Conservation (phyloP, 2,329 filamentous ascomycete genomes). For the Colletotrichum aenigma region DNA sequence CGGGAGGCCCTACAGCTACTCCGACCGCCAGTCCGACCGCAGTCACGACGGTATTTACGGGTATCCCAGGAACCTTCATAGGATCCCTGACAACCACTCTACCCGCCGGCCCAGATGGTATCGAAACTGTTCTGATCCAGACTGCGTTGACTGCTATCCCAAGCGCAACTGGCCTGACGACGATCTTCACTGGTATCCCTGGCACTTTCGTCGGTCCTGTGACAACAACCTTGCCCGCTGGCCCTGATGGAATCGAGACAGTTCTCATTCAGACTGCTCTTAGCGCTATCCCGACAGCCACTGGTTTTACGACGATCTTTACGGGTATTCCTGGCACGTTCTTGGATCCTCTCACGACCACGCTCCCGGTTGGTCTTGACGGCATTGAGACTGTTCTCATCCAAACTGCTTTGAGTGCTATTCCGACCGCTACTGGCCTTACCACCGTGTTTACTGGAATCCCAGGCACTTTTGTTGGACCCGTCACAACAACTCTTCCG, state of each 20-base stretch:
- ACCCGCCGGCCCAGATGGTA: neutral
- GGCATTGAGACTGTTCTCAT: neutral
- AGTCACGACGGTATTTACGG: neutral
- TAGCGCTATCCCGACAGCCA: neutral
- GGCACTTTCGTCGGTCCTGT: neutral
- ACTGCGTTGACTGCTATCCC: neutral
- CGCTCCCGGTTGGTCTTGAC: neutral
- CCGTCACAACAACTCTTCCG: neutral
- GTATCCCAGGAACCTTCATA: neutral
- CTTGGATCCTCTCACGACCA: neutral
- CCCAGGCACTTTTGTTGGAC: neutral
- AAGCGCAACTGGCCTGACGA: neutral
- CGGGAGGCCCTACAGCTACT: neutral
- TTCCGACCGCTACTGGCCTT: neutral
- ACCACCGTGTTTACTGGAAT: neutral
- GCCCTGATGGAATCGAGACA: neutral
- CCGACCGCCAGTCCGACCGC: neutral
- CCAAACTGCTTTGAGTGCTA: neutral
- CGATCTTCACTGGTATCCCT: neutral
- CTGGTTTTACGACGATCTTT: neutral
- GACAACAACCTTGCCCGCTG: neutral
- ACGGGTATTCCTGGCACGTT: neutral
- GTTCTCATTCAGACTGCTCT: slow-evolving; percentile 2
- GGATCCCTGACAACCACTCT: neutral
- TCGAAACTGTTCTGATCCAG: neutral